Base-by-base conservation (phyloP, 306 rosid genomes). In the Astragalus glycyphyllos region DNA sequence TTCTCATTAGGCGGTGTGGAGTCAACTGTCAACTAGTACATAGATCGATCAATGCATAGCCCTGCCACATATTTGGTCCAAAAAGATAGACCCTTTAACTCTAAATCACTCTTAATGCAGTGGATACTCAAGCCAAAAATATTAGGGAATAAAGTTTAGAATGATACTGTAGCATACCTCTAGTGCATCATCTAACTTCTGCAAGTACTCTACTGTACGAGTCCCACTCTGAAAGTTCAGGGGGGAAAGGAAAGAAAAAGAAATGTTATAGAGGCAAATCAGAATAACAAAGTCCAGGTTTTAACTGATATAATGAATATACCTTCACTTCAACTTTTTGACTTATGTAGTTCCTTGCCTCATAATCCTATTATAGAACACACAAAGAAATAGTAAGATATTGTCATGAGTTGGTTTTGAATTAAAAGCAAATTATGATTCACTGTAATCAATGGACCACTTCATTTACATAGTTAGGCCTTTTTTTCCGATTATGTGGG, bases 241-340 rank as follows among this genome's bases (percentile, higher is more conserved):
- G 51, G 49, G 65, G 45, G 44, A 17, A 48, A 20, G 8, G 55
- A 17, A 20, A 37, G 11, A 34, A 50, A 16, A 41, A 59, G 34
- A 47, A 68, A 26, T 64, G 76, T 46, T 46, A 17, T 68, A 58
- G 35, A 54, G 17, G 51, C 10, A 35, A 17, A 56, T 37, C 29
- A 63, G 37, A 75, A 75, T 67, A 74, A 23, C 26, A 79, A 12
- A 51, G 67, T 72, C 67, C 65, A 48, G 68, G 68, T 56, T 48
- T 73, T 72, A 75, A 38, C 51, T 61, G 65, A 61, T 51, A 69
- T 40, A 61, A 16, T 40, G 31, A 76, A 61, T 49, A 73, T 86
- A 94, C 98, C 84, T 20, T 78, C 16, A 94, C 95, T 94, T 84
- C 95, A 82, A 94, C 96, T 74, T 79, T 87, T 83, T 88, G 97